Evolutionary conservation across 2,329 filamentous ascomycete species (phyloP), one percentile per base, ranked within the genome.

Genomic region (Epichloe glyceriae): DNA sequence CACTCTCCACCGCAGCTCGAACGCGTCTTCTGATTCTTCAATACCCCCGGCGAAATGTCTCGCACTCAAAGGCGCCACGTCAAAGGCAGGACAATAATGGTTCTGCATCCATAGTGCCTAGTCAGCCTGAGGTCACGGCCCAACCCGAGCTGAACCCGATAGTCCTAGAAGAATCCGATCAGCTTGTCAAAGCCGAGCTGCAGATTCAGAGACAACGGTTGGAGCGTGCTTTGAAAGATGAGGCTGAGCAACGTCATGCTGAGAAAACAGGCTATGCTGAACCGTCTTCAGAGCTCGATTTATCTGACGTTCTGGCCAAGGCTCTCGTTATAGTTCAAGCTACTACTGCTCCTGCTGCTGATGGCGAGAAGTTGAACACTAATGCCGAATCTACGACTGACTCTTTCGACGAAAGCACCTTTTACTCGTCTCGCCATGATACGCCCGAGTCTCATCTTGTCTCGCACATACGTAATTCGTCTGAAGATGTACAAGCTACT

Each of bases 391-490:
- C 70, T 57, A 70, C 78, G 62, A 86, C 76, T 76, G 87, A 91
- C 67, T 93, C 88, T 37, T 87, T 89, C 70, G 89, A 96, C 69
- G 85, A 94, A 65, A 89, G 94, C 63, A 93, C 89, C 40, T 95
- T 95, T 68, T 96, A 97, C 73, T 96, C 91, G 58, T 96, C 90
- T 70, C 87, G 85, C 71, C 84, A 90, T 73, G 86, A 90, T 65
- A 95, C 89, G 56, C 79, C 79, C 53, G 74, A 79, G 51, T 75
- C 73, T 33, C 71, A 69, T 47, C 68, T 71, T 53, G 70, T 71
- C 39, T 69, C 73, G 30, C 71, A 70, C 52, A 60, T 71, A 70
- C 79, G 63, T 73, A 78, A 64, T 58, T 63, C 64, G 54, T 66
- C 67, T 53, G 65, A 66, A 57, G 65, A 69, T 42, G 51, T 51